Evolutionary conservation across 1,139 yeast species (phyloP), one percentile per base, ranked within the genome.

Genomic region (Magnusiomyces suaveolens): DNA sequence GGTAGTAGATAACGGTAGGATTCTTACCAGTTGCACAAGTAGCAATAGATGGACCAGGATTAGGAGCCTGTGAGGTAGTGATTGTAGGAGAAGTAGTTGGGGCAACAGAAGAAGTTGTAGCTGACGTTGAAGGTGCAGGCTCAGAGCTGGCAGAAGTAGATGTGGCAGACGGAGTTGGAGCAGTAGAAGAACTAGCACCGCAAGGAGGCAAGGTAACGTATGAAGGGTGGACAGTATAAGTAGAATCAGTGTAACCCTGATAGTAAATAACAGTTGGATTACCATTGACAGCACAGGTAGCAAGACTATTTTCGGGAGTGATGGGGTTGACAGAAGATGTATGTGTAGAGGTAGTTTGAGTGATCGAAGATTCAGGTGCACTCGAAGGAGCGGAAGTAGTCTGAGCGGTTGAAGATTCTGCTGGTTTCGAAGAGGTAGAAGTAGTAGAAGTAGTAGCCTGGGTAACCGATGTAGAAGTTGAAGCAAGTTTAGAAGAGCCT

Each of bases 341-440:
- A 14, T 47, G 50, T 18, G 54, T 59, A 51, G 56, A 48, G 18
- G 54, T 59, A 51, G 56, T 52, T 12, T 58, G 56, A 1, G 58
- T 50, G 20, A 64, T 61, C 25, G 66, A 59, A 10, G 57, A 49
- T 14, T 64, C 60, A 18, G 61, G 52, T 2, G 56, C 60, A 12
- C 36, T 29, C 6, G 36, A 29, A 8, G 36, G 36, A 29, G 36
- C 36, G 12, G 36, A 29, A 29, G 36, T 29, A 12, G 12, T 29
- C 6, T 6, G 36, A 29, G 36, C 36, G 36, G 12, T 29, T 8
- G 36, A 8, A 29, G 36, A 8, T 8, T 6, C 12, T 29, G 12
- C 36, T 8, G 36, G 6, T 6, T 12, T 29, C 12, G 36, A 29
- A 8, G 36, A 12, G 12, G 36, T 12, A 29, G 36, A 29, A 29